These are phyloP conservation scores for Exophiala sideris DNA, from an alignment of 2,329 filamentous ascomycete species.

Conservation along the genomic window DNA sequence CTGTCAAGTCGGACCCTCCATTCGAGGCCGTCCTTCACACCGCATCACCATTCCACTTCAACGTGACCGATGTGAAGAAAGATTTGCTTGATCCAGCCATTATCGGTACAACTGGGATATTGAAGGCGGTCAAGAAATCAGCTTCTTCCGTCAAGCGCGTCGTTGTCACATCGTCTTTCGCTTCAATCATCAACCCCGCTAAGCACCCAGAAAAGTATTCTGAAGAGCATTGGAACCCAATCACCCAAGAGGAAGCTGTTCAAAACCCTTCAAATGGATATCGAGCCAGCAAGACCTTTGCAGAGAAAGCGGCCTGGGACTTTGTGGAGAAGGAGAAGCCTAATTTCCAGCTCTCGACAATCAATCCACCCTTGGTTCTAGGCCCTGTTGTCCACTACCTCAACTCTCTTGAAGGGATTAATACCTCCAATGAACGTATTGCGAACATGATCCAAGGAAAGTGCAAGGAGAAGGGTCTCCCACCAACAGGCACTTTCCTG, in stretches of 20 bases:
- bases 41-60: slow-evolving; percentile 70
- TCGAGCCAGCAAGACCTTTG: slow-evolving; percentile 59
- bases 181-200: slow-evolving; percentile 56
- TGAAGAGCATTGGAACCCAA: slow-evolving; percentile 43
- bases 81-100: slow-evolving; percentile 58
- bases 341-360: slow-evolving; percentile 58
- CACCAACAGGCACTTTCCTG: slow-evolving; percentile 53
- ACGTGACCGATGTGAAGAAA: slow-evolving; percentile 66
- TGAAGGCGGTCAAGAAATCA: slow-evolving; percentile 59
- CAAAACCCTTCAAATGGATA: slow-evolving; percentile 38
- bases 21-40: slow-evolving; percentile 74
- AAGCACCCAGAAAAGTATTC: slow-evolving; percentile 36
- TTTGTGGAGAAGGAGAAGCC: slow-evolving; percentile 57
- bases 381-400: slow-evolving; percentile 64
- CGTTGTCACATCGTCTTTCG: slow-evolving; percentile 67
- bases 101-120: slow-evolving; percentile 61
- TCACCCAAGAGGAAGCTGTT: slow-evolving; percentile 41
- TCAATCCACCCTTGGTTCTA: slow-evolving; percentile 62
- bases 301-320: slow-evolving; percentile 65
- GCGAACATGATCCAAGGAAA: slow-evolving; percentile 41
- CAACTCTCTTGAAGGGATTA: slow-evolving; percentile 60
- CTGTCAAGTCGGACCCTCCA: slow-evolving; percentile 58
- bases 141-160: slow-evolving; percentile 69
- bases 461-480: slow-evolving; percentile 19
- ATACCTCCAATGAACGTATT: slow-evolving; percentile 69